A percentile compares a stretch with the other conserved stretches of the same genome.
These are phyloP conservation scores for Ogataea siamensis DNA, from an alignment of 805 yeast species.

Conservation along the genomic window DNA sequence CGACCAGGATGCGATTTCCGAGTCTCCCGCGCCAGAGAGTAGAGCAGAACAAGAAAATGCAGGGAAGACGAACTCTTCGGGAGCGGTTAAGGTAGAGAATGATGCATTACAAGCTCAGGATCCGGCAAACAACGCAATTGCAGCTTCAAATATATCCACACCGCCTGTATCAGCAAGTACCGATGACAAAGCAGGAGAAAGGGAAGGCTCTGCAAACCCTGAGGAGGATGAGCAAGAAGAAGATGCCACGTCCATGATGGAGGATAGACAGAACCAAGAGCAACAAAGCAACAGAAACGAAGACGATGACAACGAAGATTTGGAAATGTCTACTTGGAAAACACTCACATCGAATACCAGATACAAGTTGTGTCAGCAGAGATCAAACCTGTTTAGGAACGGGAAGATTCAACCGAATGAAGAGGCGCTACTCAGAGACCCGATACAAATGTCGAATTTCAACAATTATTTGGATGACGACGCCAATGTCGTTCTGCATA, in stretches of 20 bases:
- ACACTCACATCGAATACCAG: slow-evolving; percentile 75
- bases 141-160: not conserved
- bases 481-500: slow-evolving; percentile 33
- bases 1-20: slow-evolving; percentile 8
- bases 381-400: slow-evolving; percentile 65
- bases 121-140: not conserved
- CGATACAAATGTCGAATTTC: slow-evolving; percentile 65
- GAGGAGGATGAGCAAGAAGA: slow-evolving; percentile 42
- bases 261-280: slow-evolving; percentile 28
- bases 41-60: not conserved
- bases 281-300: slow-evolving; percentile 23
- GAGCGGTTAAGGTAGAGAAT: too few relatives aligned
- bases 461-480: slow-evolving; percentile 43
- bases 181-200: slow-evolving; percentile 18
- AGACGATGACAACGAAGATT: slow-evolving; percentile 62
- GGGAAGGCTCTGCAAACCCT: slow-evolving; percentile 16
- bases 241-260: slow-evolving; percentile 42
- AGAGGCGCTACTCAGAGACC: slow-evolving; percentile 64
- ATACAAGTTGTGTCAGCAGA: slow-evolving; percentile 66
- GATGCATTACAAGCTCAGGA: not conserved
- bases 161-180: slow-evolving; percentile 1
- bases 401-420: slow-evolving; percentile 61
- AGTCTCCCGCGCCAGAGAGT: slow-evolving; percentile 1
- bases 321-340: slow-evolving; percentile 82
- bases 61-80: too few relatives aligned